A percentile compares a stretch with the other conserved stretches of the same genome.
phyloP scores from a whole-genome alignment of 768 basidiomycete species.

The Hemileccinum impolitum region DNA sequence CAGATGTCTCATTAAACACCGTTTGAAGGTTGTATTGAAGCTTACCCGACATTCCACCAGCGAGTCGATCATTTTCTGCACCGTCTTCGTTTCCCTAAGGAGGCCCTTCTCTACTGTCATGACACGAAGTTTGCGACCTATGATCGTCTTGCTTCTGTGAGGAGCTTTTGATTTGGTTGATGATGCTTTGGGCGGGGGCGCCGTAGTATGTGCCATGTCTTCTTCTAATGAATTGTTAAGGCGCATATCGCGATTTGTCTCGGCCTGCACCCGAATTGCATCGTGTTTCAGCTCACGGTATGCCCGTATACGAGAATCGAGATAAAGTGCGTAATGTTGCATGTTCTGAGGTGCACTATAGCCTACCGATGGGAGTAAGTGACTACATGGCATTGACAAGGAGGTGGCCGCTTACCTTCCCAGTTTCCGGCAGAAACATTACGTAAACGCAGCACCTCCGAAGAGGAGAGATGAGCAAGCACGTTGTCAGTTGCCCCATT shows the following conservation, averaged over 20 bases:
- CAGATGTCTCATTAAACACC: not conserved
- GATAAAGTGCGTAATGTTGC: constrained; percentile 81
- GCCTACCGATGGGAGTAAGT: constrained; percentile 42
- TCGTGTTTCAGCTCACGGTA: constrained; percentile 94
- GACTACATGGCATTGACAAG: not conserved
- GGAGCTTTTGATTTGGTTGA: constrained; percentile 36
- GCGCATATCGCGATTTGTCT: constrained; percentile 86
- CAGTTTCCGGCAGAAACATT: constrained; percentile 80
- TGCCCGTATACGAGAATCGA: constrained; percentile 83
- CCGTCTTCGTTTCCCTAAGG: constrained; percentile 84
- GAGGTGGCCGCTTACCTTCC: constrained; percentile 62
- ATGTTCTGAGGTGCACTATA: constrained; percentile 85
- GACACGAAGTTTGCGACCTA: constrained; percentile 79
- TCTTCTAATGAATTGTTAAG: constrained; percentile 60
- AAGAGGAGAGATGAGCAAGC: constrained; percentile 74
- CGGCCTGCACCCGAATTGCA: constrained; percentile 88
- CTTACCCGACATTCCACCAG: constrained; percentile 85
- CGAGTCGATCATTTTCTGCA: constrained; percentile 86
- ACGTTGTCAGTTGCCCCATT: constrained; percentile 96
- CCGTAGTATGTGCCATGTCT: constrained; percentile 36
- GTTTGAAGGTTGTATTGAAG: constrained; percentile 9
- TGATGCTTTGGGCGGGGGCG: constrained; percentile 26
- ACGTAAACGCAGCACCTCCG: constrained; percentile 76
- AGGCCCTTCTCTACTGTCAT: constrained; percentile 97
- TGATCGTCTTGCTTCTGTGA: constrained; percentile 69